Evolutionary conservation across 2,329 filamentous ascomycete species (phyloP).

Genomic region (Trichoderma guizhouense): DNA sequence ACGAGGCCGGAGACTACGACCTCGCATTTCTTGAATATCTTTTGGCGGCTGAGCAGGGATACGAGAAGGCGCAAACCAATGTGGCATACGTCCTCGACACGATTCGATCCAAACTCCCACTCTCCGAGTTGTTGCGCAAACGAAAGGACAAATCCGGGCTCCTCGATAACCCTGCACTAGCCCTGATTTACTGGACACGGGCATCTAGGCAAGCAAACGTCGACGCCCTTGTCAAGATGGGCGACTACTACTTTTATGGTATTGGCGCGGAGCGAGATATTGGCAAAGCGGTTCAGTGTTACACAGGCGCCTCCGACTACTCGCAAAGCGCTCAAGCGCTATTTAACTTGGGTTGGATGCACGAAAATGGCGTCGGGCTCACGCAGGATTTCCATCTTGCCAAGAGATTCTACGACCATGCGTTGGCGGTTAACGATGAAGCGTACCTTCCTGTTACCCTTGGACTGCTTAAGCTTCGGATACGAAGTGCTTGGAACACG

Average conservation of each 20-base stretch:
- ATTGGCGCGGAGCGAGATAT: constrained; percentile 69
- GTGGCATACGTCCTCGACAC: constrained; percentile 84
- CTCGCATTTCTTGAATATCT: constrained; percentile 77
- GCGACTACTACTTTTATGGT: constrained; percentile 90
- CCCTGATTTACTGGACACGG: constrained; percentile 90
- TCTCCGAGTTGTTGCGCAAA: constrained; percentile 47
- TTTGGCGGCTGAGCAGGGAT: constrained; percentile 88
- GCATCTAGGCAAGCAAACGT: constrained; percentile 91
- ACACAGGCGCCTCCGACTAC: constrained; percentile 86
- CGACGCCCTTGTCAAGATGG: constrained; percentile 95
- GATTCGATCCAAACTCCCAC: constrained; percentile 48
- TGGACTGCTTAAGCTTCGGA: constrained; percentile 78
- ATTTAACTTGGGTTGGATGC: constrained; percentile 99
- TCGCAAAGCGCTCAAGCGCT: constrained; percentile 91
- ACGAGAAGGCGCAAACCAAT: constrained; percentile 85
- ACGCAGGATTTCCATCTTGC: constrained; percentile 96
- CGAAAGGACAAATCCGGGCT: constrained; percentile 33
- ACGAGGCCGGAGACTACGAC: constrained; percentile 73
- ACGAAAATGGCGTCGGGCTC: constrained; percentile 91
- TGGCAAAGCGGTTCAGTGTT: constrained; percentile 89
- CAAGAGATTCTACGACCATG: constrained; percentile 92
- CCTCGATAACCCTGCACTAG: constrained; percentile 57
- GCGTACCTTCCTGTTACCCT: constrained; percentile 91
- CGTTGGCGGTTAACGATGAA: constrained; percentile 85
- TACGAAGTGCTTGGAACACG: constrained; percentile 91